Conservation (phyloP, 2,329 filamentous ascomycete genomes). For the Alternaria postmessia region DNA sequence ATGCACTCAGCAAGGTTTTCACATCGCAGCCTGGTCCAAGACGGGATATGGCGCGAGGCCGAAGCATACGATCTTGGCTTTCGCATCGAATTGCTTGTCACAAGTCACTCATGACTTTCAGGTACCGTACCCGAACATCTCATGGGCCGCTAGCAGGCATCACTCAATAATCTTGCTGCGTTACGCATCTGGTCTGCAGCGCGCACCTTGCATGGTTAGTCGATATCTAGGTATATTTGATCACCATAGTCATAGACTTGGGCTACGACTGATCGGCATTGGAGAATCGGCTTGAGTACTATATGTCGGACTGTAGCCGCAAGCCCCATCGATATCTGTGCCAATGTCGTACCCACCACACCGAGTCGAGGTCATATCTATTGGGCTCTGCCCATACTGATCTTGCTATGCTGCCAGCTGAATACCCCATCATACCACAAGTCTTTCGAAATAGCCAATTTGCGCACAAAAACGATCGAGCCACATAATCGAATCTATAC, state of each 20-base stretch:
- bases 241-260: background rate
- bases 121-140: background rate
- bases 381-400: background rate
- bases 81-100: background rate
- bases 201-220: background rate
- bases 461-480: background rate
- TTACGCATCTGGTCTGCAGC: background rate
- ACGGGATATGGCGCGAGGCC: background rate
- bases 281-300: background rate
- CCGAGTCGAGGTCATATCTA: background rate
- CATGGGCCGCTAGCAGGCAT: background rate
- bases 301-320: background rate
- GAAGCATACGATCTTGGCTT: background rate
- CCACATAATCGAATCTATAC: background rate
- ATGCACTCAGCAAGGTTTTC: background rate
- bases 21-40: background rate
- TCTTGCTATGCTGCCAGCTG: background rate
- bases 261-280: background rate
- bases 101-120: background rate
- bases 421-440: background rate
- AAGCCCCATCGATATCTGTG: background rate
- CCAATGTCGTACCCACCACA: background rate
- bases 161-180: background rate
- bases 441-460: background rate
- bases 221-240: too few relatives aligned